A percentile compares a stretch with the other conserved stretches of the same genome.
These are phyloP conservation scores for Intubia oerlemansii DNA, from an alignment of 2,329 filamentous ascomycete genomes.

Conservation along the genomic window DNA sequence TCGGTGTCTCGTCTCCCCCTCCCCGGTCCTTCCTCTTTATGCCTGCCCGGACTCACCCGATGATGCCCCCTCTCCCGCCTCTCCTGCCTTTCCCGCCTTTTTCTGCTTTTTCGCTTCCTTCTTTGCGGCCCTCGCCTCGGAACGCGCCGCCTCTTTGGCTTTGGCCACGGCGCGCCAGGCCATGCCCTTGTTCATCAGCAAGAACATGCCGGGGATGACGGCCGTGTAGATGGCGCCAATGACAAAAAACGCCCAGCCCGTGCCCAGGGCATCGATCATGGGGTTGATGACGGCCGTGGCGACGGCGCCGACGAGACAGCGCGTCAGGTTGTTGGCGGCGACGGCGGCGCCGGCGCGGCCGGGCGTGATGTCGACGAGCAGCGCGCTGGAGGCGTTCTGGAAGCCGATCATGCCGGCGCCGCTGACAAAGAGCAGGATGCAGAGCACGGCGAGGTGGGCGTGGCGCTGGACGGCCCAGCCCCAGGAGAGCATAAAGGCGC, in stretches of 20 bases:
- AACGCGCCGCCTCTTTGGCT: no score
- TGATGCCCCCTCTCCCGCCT: no score
- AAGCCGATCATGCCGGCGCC: slow-evolving; percentile 29
- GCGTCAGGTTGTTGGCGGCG: slow-evolving; percentile 32
- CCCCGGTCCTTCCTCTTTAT: no score
- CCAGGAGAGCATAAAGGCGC: slow-evolving; percentile 24
- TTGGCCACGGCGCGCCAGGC: slow-evolving; percentile 16
- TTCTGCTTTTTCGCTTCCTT: no score
- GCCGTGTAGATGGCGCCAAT: slow-evolving; percentile 20
- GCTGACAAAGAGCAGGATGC: slow-evolving; percentile 23
- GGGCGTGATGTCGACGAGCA: slow-evolving; percentile 35
- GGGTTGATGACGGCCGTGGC: slow-evolving; percentile 28
- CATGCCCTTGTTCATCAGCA: slow-evolving; percentile 20
- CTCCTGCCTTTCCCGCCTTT: no score
- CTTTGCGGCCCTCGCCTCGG: no score
- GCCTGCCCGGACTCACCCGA: no score
- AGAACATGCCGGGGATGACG: slow-evolving; percentile 17
- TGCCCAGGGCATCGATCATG: slow-evolving; percentile 18
- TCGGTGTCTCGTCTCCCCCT: no score
- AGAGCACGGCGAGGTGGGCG: slow-evolving; percentile 22
- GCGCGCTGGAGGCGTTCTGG: slow-evolving; percentile 27
- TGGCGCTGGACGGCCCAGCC: slow-evolving; percentile 27
- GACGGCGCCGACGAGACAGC: slow-evolving; percentile 32
- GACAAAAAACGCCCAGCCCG: slow-evolving; percentile 29
- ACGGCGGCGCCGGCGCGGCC: slow-evolving; percentile 28